Evolutionary conservation across 805 yeast genomes (phyloP), one percentile per base, ranked within the genome.

Genomic region (Kazachstania bromeliacearum): DNA sequence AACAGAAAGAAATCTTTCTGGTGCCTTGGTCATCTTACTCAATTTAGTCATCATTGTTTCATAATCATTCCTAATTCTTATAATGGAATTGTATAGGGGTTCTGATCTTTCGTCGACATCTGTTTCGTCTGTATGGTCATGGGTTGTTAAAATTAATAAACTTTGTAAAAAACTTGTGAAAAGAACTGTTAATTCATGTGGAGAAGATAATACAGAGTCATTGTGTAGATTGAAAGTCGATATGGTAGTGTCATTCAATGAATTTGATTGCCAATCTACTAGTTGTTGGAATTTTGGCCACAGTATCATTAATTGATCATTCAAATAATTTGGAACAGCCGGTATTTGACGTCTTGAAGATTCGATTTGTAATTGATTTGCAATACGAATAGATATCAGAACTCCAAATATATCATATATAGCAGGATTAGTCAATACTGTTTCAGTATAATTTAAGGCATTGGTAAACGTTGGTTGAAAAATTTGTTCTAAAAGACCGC

Each of bases 251-350:
- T 67, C 72, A 42, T 80, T 77, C 55, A 85, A 62, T 34, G 77
- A 73, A 15, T 77, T 81, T 47, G 95, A 79, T 48, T 89, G 84
- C 23, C 73, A 61, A 53, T 87, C 96, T 28, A 88, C 70, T 23
- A 85, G 64, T 31, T 67, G 68, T 49, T 87, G 88, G 50, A 88
- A 82, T 40, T 72, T 75, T 0, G 96, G 95, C 97, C 97, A 92
- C 31, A 89, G 61, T 3, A 71, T 56, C 35, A 85, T 71, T 42
- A 78, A 58, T 43, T 81, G 75, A 12, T 73, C 64, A 46, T 81
- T 77, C 44, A 80, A 66, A 54, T 80, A 83, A 40, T 75, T 82
- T 43, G 79, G 85, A 21, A 57, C 36, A 6, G 76, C 76, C 0
- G 94, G 88, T 2, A 81, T 75, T 38, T 71, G 72, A 40, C 83